A percentile compares a stretch with the other conserved stretches of the same genome.
Conservation (phyloP, 2,329 filamentous ascomycete genomes). For the Aureobasidium lini region DNA sequence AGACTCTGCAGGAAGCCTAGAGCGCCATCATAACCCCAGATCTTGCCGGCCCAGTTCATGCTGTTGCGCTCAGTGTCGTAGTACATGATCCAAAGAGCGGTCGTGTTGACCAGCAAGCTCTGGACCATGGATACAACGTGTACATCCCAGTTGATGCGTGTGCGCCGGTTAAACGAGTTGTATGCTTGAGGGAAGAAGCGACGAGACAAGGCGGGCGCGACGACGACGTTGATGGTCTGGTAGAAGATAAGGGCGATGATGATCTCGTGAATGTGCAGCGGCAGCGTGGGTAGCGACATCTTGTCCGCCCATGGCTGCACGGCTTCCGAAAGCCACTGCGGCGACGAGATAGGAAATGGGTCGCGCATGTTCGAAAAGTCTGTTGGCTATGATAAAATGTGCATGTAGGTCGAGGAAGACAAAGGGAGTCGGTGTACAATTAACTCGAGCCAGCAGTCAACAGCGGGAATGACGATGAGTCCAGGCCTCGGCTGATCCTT, state of each 20-base stretch:
- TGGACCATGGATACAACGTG: slow-evolving; percentile 81
- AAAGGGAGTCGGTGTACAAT: background rate
- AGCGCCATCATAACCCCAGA: slow-evolving; percentile 71
- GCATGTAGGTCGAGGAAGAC: background rate
- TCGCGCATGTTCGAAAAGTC: slow-evolving; percentile 54
- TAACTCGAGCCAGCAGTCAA: background rate
- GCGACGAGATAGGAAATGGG: slow-evolving; percentile 55
- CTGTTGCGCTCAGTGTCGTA: slow-evolving; percentile 58
- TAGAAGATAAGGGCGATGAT: slow-evolving; percentile 60
- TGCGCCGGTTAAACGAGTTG: slow-evolving; percentile 51
- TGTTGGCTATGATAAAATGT: background rate
- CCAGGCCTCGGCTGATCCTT: background rate
- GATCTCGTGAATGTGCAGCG: slow-evolving; percentile 72
- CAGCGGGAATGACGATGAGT: background rate
- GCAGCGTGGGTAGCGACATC: slow-evolving; percentile 57
- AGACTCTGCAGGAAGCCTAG: slow-evolving; percentile 67
- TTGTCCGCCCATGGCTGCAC: slow-evolving; percentile 58
- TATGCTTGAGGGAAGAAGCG: slow-evolving; percentile 59
- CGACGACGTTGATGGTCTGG: slow-evolving; percentile 55
- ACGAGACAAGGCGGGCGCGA: slow-evolving; percentile 61
- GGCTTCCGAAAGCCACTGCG: slow-evolving; percentile 47
- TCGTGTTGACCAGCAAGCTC: slow-evolving; percentile 60
- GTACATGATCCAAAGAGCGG: slow-evolving; percentile 68
- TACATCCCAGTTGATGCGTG: slow-evolving; percentile 74
- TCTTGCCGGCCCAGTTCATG: slow-evolving; percentile 56